Percentiles rank a stretch among this genome's conserved stretches.
Conservation (phyloP, 352 stramenopile genomes). For the Pythium dissotocum region DNA sequence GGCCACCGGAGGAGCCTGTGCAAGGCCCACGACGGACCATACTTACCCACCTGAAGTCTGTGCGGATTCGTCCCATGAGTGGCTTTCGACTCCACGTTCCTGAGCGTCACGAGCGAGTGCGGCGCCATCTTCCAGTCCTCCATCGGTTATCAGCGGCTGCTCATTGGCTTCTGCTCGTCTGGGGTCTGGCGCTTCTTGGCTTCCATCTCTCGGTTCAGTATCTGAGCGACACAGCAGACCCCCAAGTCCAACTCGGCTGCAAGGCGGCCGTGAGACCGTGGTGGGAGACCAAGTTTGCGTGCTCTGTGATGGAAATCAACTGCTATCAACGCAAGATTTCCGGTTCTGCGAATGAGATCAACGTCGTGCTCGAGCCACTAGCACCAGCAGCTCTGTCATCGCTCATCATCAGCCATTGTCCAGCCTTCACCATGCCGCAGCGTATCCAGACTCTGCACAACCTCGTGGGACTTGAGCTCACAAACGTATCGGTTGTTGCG, state of each 20-base stretch:
- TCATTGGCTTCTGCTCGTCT: slow-evolving; percentile 5
- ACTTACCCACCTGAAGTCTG: background rate
- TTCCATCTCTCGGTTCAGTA: slow-evolving; percentile 5
- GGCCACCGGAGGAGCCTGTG: no score
- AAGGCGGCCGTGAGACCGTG: slow-evolving; percentile 17
- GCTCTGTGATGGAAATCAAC: slow-evolving; percentile 25
- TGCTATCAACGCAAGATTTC: slow-evolving; percentile 15
- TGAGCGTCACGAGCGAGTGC: background rate
- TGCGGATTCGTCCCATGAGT: background rate
- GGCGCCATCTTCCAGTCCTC: slow-evolving; percentile 5
- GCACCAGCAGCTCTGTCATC: background rate
- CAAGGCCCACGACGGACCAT: background rate
- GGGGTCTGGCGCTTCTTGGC: background rate
- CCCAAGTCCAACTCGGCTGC: slow-evolving; percentile 4
- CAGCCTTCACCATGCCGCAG: background rate
- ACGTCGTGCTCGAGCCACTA: background rate
- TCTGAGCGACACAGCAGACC: background rate
- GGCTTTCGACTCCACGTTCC: background rate
- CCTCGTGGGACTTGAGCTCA: slow-evolving; percentile 1
- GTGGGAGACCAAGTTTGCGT: slow-evolving; percentile 9
- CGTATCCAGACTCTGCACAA: background rate
- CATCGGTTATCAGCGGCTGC: background rate
- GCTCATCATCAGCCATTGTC: slow-evolving; percentile 4
- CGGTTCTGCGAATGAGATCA: slow-evolving; percentile 11
- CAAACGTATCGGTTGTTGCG: background rate